Evolutionary conservation across 2,329 filamentous ascomycete genomes (phyloP), one percentile per base, ranked within the genome.

Genomic region (Fusarium piperis): DNA sequence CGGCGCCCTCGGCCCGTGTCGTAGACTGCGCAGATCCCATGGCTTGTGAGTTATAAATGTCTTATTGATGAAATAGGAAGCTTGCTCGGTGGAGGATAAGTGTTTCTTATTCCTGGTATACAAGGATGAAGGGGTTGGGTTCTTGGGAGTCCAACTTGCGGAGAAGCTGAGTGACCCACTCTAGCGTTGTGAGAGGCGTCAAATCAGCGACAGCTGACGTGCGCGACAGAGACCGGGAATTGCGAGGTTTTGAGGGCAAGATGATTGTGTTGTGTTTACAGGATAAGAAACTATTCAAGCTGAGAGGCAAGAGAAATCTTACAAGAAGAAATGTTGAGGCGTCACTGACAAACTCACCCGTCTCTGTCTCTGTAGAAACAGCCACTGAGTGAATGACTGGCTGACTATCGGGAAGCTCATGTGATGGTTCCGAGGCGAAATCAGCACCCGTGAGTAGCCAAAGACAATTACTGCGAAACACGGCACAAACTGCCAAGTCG

Each of bases 131-230:
- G n/a, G 52, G 58, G 56, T 64, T 55, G 33, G 36, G 38, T 39
- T 53, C 33, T 44, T 48, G 48, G 67, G 70, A 67, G 59, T 32
- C 28, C 51, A 58, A 59, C 20, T 65, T 74, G 74, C 60, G 72
- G 74, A 73, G 74, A 64, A 67, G 63, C 48, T 59, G 33, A 15
- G 11, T 8, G 65, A 59, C 72, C 73, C 70, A 72, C 74, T 65
- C 62, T 70, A 63, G 55, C 48, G 39, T 41, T 62, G 46, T 59
- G 62, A 41, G 30, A 67, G 23, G 23, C 65, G 65, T 68, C 73
- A 75, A 74, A 73, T 73, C 63, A 76, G 57, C 51, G 48, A 12
- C 32, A 18, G 58, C 66, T 66, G 64, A 64, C 71, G 71, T 70
- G 74, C 65, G 58, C 44, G 46, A 30, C 18, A 58, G 63, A 46